These are phyloP conservation scores for Filosporella fistucella DNA, from an alignment of 495 filamentous ascomycete species.

Conservation along the genomic window DNA sequence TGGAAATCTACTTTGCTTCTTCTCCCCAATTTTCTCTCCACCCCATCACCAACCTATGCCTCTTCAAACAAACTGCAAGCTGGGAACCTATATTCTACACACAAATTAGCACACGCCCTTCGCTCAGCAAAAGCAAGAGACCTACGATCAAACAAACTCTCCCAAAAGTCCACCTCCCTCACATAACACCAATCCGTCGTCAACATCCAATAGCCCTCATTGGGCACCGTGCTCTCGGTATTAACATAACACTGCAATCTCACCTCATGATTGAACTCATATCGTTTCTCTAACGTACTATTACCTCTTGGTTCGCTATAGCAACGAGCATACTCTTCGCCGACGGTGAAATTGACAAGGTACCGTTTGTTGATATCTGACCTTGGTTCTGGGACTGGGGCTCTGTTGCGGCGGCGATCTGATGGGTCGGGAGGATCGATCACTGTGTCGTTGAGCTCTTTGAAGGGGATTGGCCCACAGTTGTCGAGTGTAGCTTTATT, in stretches of 20 bases:
- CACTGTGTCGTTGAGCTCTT: constrained; percentile 5
- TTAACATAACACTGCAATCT: background rate
- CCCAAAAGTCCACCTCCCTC: constrained; percentile 6
- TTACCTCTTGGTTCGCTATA: background rate
- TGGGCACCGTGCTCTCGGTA: background rate
- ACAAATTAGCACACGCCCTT: no score
- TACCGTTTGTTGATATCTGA: background rate
- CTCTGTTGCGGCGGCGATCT: no score
- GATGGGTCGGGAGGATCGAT: no score
- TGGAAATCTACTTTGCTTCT: no score
- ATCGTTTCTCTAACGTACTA: background rate
- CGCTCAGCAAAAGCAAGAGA: no score
- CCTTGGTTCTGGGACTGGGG: no score
- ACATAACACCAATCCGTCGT: constrained; percentile 5
- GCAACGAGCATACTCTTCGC: constrained; percentile 4
- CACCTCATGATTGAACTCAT: constrained; percentile 1
- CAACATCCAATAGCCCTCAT: constrained; percentile 1
- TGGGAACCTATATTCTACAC: no score
- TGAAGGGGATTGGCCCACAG: constrained; percentile 2
- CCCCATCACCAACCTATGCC: no score
- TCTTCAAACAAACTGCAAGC: no score
- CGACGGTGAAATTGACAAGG: constrained; percentile 1
- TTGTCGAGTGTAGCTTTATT: constrained; percentile 1
- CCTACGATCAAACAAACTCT: constrained; percentile 2
- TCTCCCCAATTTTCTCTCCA: no score